Evolutionary conservation across 148 eudicot genomes (phyloP).

Genomic region (Polygonum aviculare): DNA sequence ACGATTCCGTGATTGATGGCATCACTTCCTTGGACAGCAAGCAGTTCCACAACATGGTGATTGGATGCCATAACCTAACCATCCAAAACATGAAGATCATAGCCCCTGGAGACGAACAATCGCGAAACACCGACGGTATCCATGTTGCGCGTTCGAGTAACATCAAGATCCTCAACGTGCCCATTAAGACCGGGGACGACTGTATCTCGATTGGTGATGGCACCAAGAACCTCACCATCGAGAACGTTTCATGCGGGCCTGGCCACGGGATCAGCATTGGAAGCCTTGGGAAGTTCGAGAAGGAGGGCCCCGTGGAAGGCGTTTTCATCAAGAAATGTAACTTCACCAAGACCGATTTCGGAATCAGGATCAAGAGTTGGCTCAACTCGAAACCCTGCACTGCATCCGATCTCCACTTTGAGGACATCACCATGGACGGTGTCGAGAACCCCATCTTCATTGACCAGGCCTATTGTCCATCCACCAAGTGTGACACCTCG

Average conservation of each 20-base stretch:
- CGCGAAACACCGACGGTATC: slow-evolving; percentile 58
- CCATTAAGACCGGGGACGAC: slow-evolving; percentile 48
- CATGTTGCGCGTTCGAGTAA: slow-evolving; percentile 21
- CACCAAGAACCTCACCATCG: slow-evolving; percentile 21
- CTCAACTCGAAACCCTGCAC: slow-evolving; percentile 11
- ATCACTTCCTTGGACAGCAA: slow-evolving; percentile 38
- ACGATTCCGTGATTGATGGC: slow-evolving; percentile 26
- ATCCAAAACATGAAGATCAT: slow-evolving; percentile 24
- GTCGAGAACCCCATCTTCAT: slow-evolving; percentile 46
- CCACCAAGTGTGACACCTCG: background rate
- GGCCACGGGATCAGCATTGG: slow-evolving; percentile 63
- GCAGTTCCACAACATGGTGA: slow-evolving; percentile 41
- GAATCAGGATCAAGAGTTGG: slow-evolving; percentile 56
- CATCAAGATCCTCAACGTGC: slow-evolving; percentile 19
- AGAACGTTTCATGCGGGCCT: slow-evolving; percentile 39
- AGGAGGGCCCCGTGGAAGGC: slow-evolving; percentile 15
- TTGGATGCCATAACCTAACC: slow-evolving; percentile 14
- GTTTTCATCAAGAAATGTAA: slow-evolving; percentile 28
- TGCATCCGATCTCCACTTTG: slow-evolving; percentile 23
- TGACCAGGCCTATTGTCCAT: slow-evolving; percentile 36
- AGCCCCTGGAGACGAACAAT: slow-evolving; percentile 25
- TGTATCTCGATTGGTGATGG: slow-evolving; percentile 48
- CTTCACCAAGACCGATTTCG: slow-evolving; percentile 32
- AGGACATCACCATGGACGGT: slow-evolving; percentile 30
- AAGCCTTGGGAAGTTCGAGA: slow-evolving; percentile 28